Conservation (phyloP, 768 basidiomycete genomes). For the Kwoniella sp. region DNA sequence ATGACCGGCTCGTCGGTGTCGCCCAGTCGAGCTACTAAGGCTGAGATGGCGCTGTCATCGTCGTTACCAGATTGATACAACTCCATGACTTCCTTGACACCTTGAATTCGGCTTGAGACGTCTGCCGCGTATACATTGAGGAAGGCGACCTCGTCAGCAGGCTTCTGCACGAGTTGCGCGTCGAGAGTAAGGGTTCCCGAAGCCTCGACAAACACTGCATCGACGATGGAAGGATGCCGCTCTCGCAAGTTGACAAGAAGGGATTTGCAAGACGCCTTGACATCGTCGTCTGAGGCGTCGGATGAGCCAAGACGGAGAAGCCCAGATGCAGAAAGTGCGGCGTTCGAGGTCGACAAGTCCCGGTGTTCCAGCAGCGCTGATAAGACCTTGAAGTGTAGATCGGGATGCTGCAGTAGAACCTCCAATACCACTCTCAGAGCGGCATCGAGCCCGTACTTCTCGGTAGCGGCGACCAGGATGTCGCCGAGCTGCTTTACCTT, state of each 20-base stretch:
- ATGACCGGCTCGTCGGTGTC: constrained; percentile 69
- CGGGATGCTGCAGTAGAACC: constrained; percentile 16
- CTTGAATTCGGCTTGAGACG: constrained; percentile 63
- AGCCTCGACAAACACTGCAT: constrained; percentile 23
- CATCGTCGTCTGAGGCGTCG: constrained; percentile 1
- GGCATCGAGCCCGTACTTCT: constrained; percentile 45
- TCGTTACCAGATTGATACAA: constrained; percentile 7
- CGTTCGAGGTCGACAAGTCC: constrained; percentile 24
- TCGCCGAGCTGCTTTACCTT: constrained; percentile 36
- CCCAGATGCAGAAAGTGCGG: constrained; percentile 13
- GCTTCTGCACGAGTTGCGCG: constrained; percentile 19
- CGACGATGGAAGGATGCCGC: constrained; percentile 40
- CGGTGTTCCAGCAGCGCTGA: constrained; percentile 15
- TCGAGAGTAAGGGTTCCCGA: constrained; percentile 11
- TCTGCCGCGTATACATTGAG: constrained; percentile 62
- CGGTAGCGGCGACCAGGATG: constrained; percentile 35
- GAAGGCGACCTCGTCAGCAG: constrained; percentile 24
- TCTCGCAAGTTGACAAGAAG: constrained; percentile 36
- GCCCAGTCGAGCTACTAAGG: constrained; percentile 69
- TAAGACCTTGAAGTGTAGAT: constrained; percentile 14
- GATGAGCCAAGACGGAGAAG: constrained; percentile 23
- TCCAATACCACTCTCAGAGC: constrained; percentile 30
- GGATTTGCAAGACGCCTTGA: constrained; percentile 19
- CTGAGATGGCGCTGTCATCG: constrained; percentile 61
- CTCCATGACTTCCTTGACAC: constrained; percentile 58